These are phyloP conservation scores for Eucommia ulmoides DNA, from an alignment of 257 asterid species.

Conservation along the genomic window DNA sequence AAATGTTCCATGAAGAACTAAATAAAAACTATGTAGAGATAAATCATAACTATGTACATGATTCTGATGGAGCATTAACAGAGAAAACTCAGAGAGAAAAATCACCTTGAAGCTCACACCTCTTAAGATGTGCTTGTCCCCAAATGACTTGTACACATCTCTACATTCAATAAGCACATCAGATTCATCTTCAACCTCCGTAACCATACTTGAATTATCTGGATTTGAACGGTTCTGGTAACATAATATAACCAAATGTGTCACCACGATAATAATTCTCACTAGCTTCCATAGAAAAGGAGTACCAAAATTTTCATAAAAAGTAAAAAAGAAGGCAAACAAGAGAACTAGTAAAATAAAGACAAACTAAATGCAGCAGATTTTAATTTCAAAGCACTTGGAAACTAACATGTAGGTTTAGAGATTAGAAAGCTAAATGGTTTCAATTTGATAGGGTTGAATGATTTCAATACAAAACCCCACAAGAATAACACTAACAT, in stretches of 20 bases:
- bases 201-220: slow-evolving; percentile 19
- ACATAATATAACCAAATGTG: slow-evolving; percentile 7
- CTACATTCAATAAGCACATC: slow-evolving; percentile 92
- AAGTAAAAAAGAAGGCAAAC: background rate
- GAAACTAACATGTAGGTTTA: no score
- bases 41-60: no score
- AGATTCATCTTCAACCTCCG: slow-evolving; percentile 38
- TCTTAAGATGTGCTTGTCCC: slow-evolving; percentile 81
- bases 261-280: background rate
- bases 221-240: slow-evolving; percentile 36
- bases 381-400: background rate
- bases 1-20: no score
- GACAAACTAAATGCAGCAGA: background rate
- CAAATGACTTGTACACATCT: slow-evolving; percentile 86
- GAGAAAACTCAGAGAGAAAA: no score
- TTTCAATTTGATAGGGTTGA: no score
- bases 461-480: no score
- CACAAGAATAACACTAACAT: no score
- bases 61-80: no score
- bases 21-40: no score
- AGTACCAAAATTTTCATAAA: background rate
- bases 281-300: background rate
- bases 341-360: background rate
- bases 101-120: slow-evolving; percentile 97
- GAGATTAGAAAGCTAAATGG: no score